Evolutionary conservation across 78 protist genomes (phyloP).

Genomic region (Dictyostelium firmibasis): DNA sequence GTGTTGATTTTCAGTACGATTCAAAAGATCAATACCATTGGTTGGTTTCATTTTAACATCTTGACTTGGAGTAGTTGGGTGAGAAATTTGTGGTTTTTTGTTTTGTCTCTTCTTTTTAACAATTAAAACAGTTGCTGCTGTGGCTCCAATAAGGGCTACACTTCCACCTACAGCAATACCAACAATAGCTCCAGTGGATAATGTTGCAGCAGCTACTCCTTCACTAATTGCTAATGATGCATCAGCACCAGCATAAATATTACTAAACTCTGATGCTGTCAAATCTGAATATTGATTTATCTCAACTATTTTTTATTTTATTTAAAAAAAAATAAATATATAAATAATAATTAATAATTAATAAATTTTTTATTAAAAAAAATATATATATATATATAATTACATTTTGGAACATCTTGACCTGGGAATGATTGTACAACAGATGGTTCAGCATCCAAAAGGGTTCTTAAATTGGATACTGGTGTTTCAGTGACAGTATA

Average conservation of each 20-base stretch:
- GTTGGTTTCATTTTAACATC: background rate
- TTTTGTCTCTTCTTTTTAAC: conserved; percentile 4
- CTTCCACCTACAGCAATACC: conserved; percentile 65
- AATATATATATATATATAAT: background rate
- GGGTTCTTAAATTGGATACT: background rate
- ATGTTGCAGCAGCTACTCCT: conserved; percentile 4
- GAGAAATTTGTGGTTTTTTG: background rate
- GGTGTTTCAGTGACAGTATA: background rate
- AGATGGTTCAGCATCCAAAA: conserved; percentile 16
- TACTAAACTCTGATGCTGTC: background rate
- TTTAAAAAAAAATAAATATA: no score
- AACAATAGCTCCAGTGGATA: conserved; percentile 63
- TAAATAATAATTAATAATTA: background rate
- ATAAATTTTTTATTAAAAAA: background rate
- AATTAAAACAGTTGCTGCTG: background rate
- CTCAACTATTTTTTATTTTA: no score
- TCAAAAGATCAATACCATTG: conserved; percentile 31
- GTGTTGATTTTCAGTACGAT: conserved; percentile 10
- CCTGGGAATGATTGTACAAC: background rate
- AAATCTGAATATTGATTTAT: conserved; percentile 41
- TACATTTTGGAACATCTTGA: background rate
- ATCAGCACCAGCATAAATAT: conserved; percentile 23
- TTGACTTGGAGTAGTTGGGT: background rate
- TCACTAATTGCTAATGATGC: background rate
- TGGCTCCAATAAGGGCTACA: background rate